phyloP scores from a whole-genome alignment of 371 early-diverging fungal genomes.

The Haplosporangium sp. region DNA sequence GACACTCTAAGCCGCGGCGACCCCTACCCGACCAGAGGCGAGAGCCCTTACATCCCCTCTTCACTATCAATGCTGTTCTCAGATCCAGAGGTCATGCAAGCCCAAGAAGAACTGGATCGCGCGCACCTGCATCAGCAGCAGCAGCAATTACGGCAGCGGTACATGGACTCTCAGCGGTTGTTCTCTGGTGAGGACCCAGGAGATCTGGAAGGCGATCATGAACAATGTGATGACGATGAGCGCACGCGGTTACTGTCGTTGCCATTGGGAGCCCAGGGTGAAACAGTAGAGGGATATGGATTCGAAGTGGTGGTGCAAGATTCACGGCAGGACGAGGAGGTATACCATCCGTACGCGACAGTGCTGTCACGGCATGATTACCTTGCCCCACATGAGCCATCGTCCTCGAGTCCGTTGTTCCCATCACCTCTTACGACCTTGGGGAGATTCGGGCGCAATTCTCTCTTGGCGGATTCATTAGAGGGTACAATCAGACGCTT shows the following conservation, averaged over 20 bases:
- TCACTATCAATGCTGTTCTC: conserved; percentile 49
- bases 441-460: conserved; percentile 19
- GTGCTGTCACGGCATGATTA: conserved; percentile 35
- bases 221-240: not conserved
- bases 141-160: conserved; percentile 14
- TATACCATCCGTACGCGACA: conserved; percentile 25
- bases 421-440: conserved; percentile 49
- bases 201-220: not conserved
- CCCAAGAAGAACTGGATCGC: conserved; percentile 22
- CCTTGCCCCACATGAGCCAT: conserved; percentile 46
- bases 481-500: conserved; percentile 17
- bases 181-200: conserved; percentile 15
- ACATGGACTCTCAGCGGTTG: conserved; percentile 12
- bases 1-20: conserved; percentile 15
- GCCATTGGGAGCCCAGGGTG: not conserved
- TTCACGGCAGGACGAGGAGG: conserved; percentile 2
- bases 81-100: conserved; percentile 44
- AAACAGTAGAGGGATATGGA: conserved; percentile 5
- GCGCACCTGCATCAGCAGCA: conserved; percentile 25
- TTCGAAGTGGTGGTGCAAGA: conserved; percentile 36
- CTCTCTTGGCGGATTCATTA: conserved; percentile 11
- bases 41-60: conserved; percentile 48
- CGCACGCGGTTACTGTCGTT: not conserved
- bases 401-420: conserved; percentile 50
- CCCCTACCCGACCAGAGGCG: conserved; percentile 10